phyloP scores from a whole-genome alignment of 192 early-diverging fungal species.

The Podila horticola region DNA sequence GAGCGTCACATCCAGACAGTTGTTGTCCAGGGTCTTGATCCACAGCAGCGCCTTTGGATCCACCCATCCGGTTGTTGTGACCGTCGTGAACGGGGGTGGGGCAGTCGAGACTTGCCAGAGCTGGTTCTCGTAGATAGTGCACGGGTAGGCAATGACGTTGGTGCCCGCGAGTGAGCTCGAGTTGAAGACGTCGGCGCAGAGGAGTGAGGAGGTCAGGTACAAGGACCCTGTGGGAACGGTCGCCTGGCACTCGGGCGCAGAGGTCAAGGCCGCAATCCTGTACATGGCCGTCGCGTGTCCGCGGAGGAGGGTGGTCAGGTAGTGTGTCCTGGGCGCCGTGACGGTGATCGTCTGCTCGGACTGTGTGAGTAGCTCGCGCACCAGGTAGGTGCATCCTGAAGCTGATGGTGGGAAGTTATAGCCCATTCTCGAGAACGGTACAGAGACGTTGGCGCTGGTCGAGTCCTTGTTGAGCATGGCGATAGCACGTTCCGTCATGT shows the following conservation, averaged over 20 bases:
- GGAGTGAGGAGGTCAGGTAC: conserved; percentile 38
- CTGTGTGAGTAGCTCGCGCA: conserved; percentile 33
- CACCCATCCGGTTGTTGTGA: neutral
- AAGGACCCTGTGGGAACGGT: conserved; percentile 27
- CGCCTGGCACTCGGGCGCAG: conserved; percentile 6
- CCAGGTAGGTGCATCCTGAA: conserved; percentile 14
- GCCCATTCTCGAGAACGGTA: conserved; percentile 36
- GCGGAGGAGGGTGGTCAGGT: conserved; percentile 1
- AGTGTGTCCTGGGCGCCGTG: conserved; percentile 12
- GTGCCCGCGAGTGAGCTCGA: conserved; percentile 4
- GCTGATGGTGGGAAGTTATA: conserved; percentile 16
- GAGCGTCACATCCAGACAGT: conserved; percentile 22
- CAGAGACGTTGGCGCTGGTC: conserved; percentile 8
- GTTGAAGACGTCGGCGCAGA: conserved; percentile 25
- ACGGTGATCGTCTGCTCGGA: conserved; percentile 21
- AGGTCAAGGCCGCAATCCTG: conserved; percentile 14
- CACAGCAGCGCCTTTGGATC: conserved; percentile 16
- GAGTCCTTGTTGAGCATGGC: conserved; percentile 40
- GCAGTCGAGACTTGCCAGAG: conserved; percentile 30
- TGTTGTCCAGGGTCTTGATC: conserved; percentile 41
- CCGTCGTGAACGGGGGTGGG: conserved; percentile 21
- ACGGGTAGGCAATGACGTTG: conserved; percentile 10
- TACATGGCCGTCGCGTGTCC: conserved; percentile 33
- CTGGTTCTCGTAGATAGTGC: conserved; percentile 31
- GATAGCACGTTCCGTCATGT: conserved; percentile 24